A percentile compares a stretch with the other conserved stretches of the same genome.
These are phyloP conservation scores for Rhodamnia argentea DNA, from an alignment of 345 rosid genomes.

Conservation along the genomic window DNA sequence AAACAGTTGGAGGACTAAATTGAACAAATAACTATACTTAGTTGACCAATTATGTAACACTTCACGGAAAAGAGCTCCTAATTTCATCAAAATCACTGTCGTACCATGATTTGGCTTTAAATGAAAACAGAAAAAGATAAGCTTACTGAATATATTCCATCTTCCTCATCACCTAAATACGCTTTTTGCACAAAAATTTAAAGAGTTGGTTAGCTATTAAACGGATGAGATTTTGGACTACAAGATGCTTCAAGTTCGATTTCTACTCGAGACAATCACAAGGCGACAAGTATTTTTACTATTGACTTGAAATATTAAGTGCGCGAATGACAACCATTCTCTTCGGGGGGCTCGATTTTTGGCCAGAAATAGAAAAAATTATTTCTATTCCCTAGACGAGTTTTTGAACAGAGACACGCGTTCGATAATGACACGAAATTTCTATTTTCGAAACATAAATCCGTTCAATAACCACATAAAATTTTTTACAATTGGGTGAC, in stretches of 20 bases:
- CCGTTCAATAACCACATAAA: no score
- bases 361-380: no score
- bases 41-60: background rate
- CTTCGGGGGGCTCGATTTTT: no score
- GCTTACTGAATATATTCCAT: background rate
- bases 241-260: background rate
- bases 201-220: background rate
- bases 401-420: no score
- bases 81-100: background rate
- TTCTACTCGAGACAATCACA: background rate
- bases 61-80: background rate
- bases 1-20: background rate
- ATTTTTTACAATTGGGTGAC: no score
- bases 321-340: no score
- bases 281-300: background rate
- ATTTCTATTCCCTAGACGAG: no score
- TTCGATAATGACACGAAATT: no score
- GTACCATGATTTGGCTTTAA: background rate
- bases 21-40: background rate
- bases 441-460: no score
- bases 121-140: background rate
- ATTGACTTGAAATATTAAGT: no score
- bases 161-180: background rate
- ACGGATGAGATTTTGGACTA: background rate
- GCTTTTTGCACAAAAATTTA: background rate